These are phyloP conservation scores for Ascochyta clinopodiicola DNA, from an alignment of 2,329 filamentous ascomycete genomes.

Conservation along the genomic window DNA sequence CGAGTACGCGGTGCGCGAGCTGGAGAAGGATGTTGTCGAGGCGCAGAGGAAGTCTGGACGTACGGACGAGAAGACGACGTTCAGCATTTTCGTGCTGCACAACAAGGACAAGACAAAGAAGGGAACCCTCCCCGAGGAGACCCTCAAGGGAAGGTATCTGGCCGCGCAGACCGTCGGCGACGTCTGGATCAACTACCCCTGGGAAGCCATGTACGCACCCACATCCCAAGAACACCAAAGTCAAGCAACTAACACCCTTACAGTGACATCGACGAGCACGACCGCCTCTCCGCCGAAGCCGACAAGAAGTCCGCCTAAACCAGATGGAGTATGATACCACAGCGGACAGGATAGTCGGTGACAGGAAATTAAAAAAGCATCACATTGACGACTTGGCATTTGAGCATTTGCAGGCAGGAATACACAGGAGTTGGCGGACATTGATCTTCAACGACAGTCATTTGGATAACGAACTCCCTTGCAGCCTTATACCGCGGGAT, in stretches of 20 bases:
- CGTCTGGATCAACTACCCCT: conserved; percentile 98
- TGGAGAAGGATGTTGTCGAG: conserved; percentile 90
- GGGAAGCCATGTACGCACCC: conserved; percentile 78
- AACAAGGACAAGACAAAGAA: conserved; percentile 99
- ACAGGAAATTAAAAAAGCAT: conserved; percentile 4
- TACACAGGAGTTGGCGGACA: conserved; percentile 20
- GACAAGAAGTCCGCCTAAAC: conserved; percentile 23
- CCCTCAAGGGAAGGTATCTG: conserved; percentile 78
- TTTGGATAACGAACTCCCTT: conserved; percentile 2
- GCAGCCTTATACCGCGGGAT: background rate
- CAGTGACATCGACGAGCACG: conserved; percentile 90
- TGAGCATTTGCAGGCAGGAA: conserved; percentile 20
- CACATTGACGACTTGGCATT: conserved; percentile 18
- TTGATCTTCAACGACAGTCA: conserved; percentile 18
- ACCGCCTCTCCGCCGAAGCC: conserved; percentile 66
- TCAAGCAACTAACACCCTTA: conserved; percentile 27
- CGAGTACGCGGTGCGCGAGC: conserved; percentile 90
- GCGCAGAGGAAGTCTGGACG: conserved; percentile 77
- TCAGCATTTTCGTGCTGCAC: conserved; percentile 95
- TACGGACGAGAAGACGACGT: conserved; percentile 77
- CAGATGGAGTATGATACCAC: background rate
- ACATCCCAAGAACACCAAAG: background rate
- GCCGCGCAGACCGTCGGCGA: conserved; percentile 90
- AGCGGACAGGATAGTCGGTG: background rate
- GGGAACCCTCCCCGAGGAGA: conserved; percentile 78